Evolutionary conservation across 495 filamentous ascomycete genomes (phyloP), one percentile per base, ranked within the genome.

Genomic region (Lophiostoma macrostomum): DNA sequence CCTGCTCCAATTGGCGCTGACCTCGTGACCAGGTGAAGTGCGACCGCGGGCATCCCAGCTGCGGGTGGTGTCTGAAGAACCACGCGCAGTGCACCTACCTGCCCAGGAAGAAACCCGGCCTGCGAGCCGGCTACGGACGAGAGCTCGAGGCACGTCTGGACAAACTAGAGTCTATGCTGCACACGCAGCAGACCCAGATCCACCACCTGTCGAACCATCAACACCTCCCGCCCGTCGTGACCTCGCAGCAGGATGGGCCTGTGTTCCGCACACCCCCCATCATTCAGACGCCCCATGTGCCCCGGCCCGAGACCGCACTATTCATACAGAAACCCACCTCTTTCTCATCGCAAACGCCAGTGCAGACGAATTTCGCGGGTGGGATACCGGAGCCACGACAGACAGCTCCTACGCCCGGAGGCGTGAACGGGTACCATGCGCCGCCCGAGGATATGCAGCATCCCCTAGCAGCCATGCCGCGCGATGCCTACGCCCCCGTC

Each of bases 1-100:
- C n/a, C n/a, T n/a, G n/a, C n/a, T n/a, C n/a, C n/a, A n/a, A n/a
- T n/a, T n/a, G n/a, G n/a, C n/a, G n/a, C n/a, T n/a, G 81, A n/a
- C n/a, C n/a, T n/a, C n/a, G n/a, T n/a, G n/a, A n/a, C n/a, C n/a
- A n/a, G n/a, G n/a, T 85, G 60, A 69, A 66, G 56, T 51, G 74
- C 68, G 31, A 61, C 58, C 54, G 64, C 58, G 79, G 83, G 8
- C 87, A 90, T 50, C 90, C 90, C 7, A 82, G 81, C 50, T 95
- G 90, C 69, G 90, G 90, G 36, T 94, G 90, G 89, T 95, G 90
- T 64, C 76, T 75, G 59, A 82, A 87, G 48, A 94, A 94, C 67
- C 78, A 78, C 5, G 84, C 87, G 34, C 31, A 73, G 22, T 93
- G 88, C 71, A 85, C 90, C 66, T 93, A 93, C 69, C 88, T 84